A percentile compares a stretch with the other conserved stretches of the same genome.
Evolutionary conservation across 352 stramenopile species (phyloP).

Genomic region (Peronosclerospora sorghi): DNA sequence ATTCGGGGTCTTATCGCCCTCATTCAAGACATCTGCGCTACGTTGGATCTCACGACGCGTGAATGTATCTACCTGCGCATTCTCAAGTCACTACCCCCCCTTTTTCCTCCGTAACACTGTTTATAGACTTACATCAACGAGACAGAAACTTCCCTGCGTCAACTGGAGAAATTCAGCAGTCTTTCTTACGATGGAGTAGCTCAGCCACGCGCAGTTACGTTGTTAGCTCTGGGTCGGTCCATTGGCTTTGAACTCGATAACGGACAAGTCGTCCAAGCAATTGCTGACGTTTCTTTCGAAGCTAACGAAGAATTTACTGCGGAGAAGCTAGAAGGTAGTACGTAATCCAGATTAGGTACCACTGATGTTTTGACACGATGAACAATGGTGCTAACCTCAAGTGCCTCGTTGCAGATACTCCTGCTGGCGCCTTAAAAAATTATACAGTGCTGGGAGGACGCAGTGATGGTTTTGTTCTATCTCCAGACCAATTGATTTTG

Average conservation of each 20-base stretch:
- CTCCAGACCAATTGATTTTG: constrained; percentile 21
- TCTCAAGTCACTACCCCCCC: constrained; percentile 36
- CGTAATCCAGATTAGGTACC: neutral
- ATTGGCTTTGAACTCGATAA: constrained; percentile 12
- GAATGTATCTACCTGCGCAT: constrained; percentile 50
- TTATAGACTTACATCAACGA: constrained; percentile 5
- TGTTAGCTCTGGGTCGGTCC: constrained; percentile 24
- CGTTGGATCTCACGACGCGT: constrained; percentile 10
- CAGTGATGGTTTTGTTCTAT: constrained; percentile 19
- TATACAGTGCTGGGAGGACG: constrained; percentile 40
- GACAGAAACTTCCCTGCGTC: constrained; percentile 2
- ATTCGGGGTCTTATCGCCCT: constrained; percentile 23
- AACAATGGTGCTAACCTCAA: neutral
- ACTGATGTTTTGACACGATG: neutral
- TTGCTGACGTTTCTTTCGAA: constrained; percentile 35
- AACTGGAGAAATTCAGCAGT: constrained; percentile 13
- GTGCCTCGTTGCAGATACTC: constrained; percentile 26
- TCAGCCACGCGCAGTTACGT: constrained; percentile 9
- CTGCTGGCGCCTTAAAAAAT: constrained; percentile 43
- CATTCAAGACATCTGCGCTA: constrained; percentile 16
- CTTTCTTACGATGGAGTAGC: constrained; percentile 27
- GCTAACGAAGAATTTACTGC: constrained; percentile 27
- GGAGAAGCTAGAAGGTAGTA: constrained; percentile 39
- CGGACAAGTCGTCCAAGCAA: constrained; percentile 12
- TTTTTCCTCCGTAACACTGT: constrained; percentile 19